A percentile compares a stretch with the other conserved stretches of the same genome.
Conservation (phyloP, 495 filamentous ascomycete species). For the Terfezia claveryi region DNA sequence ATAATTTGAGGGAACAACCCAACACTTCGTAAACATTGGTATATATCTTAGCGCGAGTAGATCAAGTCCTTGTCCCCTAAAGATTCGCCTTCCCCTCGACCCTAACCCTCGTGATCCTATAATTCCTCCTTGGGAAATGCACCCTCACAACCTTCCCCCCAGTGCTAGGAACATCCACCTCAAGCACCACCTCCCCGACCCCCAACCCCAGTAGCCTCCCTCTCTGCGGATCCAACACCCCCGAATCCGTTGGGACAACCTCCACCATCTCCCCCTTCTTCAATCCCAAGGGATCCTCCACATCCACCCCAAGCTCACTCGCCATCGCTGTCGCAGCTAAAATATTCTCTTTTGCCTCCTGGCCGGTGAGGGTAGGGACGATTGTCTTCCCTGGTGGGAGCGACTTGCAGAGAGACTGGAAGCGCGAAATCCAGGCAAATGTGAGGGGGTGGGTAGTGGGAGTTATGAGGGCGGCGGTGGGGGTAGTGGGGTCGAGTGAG, state of each 20-base stretch:
- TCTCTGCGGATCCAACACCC: constrained; percentile 29
- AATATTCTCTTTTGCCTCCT: no score
- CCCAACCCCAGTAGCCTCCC: constrained; percentile 29
- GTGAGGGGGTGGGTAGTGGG: constrained; percentile 27
- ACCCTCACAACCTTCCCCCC: constrained; percentile 23
- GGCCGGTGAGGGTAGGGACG: no score
- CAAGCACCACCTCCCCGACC: constrained; percentile 29
- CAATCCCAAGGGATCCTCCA: constrained; percentile 23
- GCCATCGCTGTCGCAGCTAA: no score
- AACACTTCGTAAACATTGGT: no score
- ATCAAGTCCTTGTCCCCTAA: not conserved
- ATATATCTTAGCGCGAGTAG: no score
- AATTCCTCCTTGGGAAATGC: constrained; percentile 35
- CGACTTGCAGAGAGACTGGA: constrained; percentile 14
- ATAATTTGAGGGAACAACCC: no score
- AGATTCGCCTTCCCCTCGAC: constrained; percentile 2
- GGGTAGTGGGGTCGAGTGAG: constrained; percentile 3
- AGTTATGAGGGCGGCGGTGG: constrained; percentile 20
- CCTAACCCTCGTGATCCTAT: constrained; percentile 22
- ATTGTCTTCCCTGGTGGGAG: not conserved
- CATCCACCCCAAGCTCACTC: no score
- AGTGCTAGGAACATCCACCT: constrained; percentile 20
- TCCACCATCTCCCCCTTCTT: constrained; percentile 28
- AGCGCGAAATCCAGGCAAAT: constrained; percentile 35
- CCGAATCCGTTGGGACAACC: constrained; percentile 35